Evolutionary conservation across 257 asterid genomes (phyloP).

Genomic region (Thymus quinquecostatus): DNA sequence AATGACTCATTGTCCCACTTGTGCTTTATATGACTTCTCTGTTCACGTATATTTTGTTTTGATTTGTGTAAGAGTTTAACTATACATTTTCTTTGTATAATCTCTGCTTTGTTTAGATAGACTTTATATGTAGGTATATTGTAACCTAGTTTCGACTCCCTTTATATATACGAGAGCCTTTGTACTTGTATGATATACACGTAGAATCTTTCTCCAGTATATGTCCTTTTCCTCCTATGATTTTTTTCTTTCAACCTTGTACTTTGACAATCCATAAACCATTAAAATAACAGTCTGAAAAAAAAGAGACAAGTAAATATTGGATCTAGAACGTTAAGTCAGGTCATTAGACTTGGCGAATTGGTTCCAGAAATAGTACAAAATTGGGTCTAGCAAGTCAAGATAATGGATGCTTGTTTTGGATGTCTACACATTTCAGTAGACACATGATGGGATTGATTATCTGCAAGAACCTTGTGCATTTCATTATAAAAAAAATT

Average conservation of each 20-base stretch:
- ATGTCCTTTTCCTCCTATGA: too few species aligned
- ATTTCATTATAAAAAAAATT: background rate
- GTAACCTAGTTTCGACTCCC: too few species aligned
- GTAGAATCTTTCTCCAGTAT: too few species aligned
- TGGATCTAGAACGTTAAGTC: slow-evolving; percentile 17
- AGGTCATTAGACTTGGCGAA: background rate
- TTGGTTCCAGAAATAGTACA: background rate
- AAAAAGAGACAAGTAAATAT: slow-evolving; percentile 6
- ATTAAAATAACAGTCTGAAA: background rate
- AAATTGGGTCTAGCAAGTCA: background rate
- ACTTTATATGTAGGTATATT: too few species aligned
- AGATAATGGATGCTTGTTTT: slow-evolving; percentile 20
- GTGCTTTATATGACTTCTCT: slow-evolving; percentile 1
- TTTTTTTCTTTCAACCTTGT: slow-evolving; percentile 21
- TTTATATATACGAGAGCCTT: too few species aligned
- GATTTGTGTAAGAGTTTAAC: too few species aligned
- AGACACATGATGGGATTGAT: background rate
- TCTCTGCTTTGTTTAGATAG: too few species aligned
- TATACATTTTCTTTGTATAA: too few species aligned
- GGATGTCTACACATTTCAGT: slow-evolving; percentile 10
- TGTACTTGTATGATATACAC: too few species aligned
- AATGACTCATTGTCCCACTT: slow-evolving; percentile 9
- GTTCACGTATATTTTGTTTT: background rate
- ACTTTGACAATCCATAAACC: background rate
- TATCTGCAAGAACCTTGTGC: slow-evolving; percentile 13